phyloP scores from a whole-genome alignment of 169 alveolate species.

The Plasmodium falciparum region DNA sequence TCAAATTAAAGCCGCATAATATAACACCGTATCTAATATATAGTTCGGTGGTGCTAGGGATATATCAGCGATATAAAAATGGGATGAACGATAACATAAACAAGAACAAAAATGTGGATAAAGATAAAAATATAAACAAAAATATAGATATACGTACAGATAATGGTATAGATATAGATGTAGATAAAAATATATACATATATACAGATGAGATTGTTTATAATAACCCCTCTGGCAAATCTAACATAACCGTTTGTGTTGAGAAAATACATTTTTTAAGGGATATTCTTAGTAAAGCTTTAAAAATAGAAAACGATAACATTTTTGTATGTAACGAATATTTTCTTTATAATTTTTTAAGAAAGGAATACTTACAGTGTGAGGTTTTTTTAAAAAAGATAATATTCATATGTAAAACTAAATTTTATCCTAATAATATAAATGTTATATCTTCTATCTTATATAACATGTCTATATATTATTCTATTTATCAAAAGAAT shows the following conservation, averaged over 20 bases:
- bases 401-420: not conserved
- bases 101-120: no score
- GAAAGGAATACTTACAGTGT: slow-evolving; percentile 30
- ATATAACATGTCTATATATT: slow-evolving; percentile 33
- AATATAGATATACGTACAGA: not conserved
- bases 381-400: slow-evolving; percentile 12
- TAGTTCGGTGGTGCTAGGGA: slow-evolving; percentile 6
- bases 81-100: no score
- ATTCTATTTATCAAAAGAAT: slow-evolving; percentile 30
- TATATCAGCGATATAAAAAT: not conserved
- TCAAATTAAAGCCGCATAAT: slow-evolving; percentile 15
- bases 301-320: slow-evolving; percentile 27
- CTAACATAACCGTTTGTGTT: no score
- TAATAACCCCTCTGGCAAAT: no score
- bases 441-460: slow-evolving; percentile 16
- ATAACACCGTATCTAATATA: slow-evolving; percentile 39
- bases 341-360: slow-evolving; percentile 44
- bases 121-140: not conserved
- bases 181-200: not conserved
- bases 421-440: not conserved
- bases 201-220: no score
- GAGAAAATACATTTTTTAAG: slow-evolving; percentile 13
- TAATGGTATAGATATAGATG: not conserved
- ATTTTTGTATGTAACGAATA: slow-evolving; percentile 48
- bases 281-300: slow-evolving; percentile 23